phyloP scores from a whole-genome alignment of 257 asterid species.

The Coffea canephora region DNA sequence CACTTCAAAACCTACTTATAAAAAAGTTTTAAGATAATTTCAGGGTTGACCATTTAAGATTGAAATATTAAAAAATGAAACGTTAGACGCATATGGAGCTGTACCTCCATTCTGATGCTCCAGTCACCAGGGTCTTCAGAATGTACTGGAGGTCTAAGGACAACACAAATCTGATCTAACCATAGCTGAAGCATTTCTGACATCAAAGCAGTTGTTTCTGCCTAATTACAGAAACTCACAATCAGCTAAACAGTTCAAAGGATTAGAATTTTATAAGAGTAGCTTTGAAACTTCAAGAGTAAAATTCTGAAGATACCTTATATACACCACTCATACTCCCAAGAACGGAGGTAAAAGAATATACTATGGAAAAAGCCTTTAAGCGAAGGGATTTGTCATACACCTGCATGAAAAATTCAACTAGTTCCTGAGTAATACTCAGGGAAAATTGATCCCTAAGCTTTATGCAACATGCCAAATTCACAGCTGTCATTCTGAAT shows the following conservation, averaged over 20 bases:
- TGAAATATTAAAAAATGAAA: neutral
- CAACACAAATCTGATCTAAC: slow-evolving; percentile 75
- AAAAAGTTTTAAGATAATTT: neutral
- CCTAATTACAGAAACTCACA: slow-evolving; percentile 39
- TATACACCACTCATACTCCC: slow-evolving; percentile 89
- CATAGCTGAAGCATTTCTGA: slow-evolving; percentile 84
- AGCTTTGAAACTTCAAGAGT: slow-evolving; percentile 19
- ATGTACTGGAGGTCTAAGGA: slow-evolving; percentile 68
- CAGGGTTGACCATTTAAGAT: neutral
- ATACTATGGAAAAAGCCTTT: slow-evolving; percentile 77
- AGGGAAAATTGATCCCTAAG: neutral
- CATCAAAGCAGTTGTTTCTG: slow-evolving; percentile 70
- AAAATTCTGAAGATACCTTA: slow-evolving; percentile 47
- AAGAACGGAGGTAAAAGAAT: slow-evolving; percentile 74
- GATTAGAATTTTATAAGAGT: slow-evolving; percentile 6
- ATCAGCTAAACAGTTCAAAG: slow-evolving; percentile 15
- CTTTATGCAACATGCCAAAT: too few relatives aligned
- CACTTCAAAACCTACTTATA: slow-evolving; percentile 77
- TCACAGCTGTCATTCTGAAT: too few relatives aligned
- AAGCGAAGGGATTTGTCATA: slow-evolving; percentile 67
- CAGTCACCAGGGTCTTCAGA: slow-evolving; percentile 98
- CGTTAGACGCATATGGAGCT: slow-evolving; percentile 10
- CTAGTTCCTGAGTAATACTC: neutral
- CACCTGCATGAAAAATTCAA: slow-evolving; percentile 46
- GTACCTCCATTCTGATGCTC: slow-evolving; percentile 96